Conservation (phyloP, 805 yeast species). For the Saccharomycopsis capsularis region DNA sequence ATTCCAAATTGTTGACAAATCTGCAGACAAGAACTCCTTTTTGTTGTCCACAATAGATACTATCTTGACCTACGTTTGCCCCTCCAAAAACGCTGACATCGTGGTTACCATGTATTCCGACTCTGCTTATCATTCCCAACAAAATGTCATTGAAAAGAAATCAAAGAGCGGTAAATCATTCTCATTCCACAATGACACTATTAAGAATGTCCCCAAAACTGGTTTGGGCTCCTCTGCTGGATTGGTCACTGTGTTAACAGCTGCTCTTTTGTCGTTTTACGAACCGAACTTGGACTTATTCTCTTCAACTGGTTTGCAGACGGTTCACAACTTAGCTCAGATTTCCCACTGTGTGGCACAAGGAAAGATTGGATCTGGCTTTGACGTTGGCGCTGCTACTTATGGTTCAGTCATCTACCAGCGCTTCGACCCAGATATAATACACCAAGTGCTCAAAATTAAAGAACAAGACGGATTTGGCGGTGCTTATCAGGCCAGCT, state of each 20-base stretch:
- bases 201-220: slow-evolving; percentile 78
- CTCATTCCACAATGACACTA: slow-evolving; percentile 50
- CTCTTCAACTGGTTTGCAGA: slow-evolving; percentile 24
- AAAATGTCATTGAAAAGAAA: slow-evolving; percentile 32
- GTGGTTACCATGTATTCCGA: slow-evolving; percentile 71
- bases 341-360: slow-evolving; percentile 91
- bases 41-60: slow-evolving; percentile 54
- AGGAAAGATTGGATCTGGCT: slow-evolving; percentile 93
- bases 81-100: slow-evolving; percentile 30
- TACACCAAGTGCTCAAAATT: slow-evolving; percentile 32
- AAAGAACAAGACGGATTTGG: slow-evolving; percentile 24
- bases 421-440: slow-evolving; percentile 58
- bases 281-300: slow-evolving; percentile 30
- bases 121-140: slow-evolving; percentile 81
- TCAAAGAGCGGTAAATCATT: slow-evolving; percentile 42
- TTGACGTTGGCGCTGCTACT: slow-evolving; percentile 93
- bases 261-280: slow-evolving; percentile 55
- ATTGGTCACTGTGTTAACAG: slow-evolving; percentile 68
- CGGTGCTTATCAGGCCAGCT: slow-evolving; percentile 28
- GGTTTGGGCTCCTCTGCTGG: slow-evolving; percentile 98
- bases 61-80: slow-evolving; percentile 46
- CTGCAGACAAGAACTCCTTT: slow-evolving; percentile 33
- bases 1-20: slow-evolving; percentile 10
- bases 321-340: slow-evolving; percentile 82
- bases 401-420: slow-evolving; percentile 82